Evolutionary conservation across 441 rosid species (phyloP), one percentile per base, ranked within the genome.

Genomic region (Croton setiger): DNA sequence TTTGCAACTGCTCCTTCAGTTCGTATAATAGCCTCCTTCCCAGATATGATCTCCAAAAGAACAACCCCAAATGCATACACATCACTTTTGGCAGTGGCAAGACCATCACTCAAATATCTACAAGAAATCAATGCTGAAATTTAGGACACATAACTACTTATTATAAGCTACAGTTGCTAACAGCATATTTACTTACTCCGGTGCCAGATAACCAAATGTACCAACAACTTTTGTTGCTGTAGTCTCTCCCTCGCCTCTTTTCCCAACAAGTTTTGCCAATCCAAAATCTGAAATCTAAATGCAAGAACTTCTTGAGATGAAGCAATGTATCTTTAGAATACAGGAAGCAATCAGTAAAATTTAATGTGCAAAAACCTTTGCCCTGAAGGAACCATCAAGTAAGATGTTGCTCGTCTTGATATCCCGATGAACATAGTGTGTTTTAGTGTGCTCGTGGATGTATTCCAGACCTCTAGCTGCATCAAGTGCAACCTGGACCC

Each of bases 21-120:
- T 70, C 83, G 82, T 66, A 92, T 88, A 36, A 85, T 84, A 37
- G 98, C 99, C 71, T 90, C 97, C 81, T 83, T 90, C 63, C 99
- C 99, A 1, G 99, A 88, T 62, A 94, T 82, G 48, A 87, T 78
- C 81, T 90, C 99, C 31, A 94, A 90, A 74, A 94, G 93, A 72
- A 94, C 96, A 20, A 95, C 96, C 39, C 99, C 99, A 74, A 92
- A 92, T 48, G 99, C 99, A 78, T 95, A 95, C 52, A 90, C 97
- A 63, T 95, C 99, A 60, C 99, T 95, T 75, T 89, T 95, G 54
- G 93, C 74, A 5, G 98, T 87, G 58, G 98, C 99, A 41, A 78
- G 89, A 61, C 99, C 99, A 31, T 88, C 90, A 64, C 87, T 92
- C 83, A 95, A 78, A 79, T 95, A 94, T 80, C 99, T 94, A 66